phyloP scores from a whole-genome alignment of 2,329 filamentous ascomycete genomes.

The Colletotrichum higginsianum region DNA sequence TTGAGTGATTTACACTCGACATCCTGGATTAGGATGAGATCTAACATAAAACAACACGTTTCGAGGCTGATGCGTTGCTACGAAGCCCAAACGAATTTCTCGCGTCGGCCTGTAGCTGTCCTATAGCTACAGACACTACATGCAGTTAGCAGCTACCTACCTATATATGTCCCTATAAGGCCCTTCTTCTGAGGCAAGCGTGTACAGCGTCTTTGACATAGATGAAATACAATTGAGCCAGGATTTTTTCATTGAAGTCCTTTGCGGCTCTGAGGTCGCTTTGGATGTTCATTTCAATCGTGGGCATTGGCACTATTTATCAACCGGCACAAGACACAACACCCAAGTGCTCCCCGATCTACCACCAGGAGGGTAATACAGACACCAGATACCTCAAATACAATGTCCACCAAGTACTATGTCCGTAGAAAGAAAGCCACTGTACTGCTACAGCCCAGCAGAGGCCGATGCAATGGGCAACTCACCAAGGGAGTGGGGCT shows the following conservation, averaged over 20 bases:
- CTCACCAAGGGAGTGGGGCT: too few relatives aligned
- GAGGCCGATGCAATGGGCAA: not conserved
- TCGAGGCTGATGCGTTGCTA: not conserved
- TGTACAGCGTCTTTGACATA: too few relatives aligned
- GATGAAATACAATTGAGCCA: not conserved
- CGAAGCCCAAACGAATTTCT: fast-evolving
- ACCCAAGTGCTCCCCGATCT: not conserved
- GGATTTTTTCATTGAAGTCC: not conserved
- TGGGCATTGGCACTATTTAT: not conserved
- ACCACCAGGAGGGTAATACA: not conserved
- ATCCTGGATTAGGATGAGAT: too few relatives aligned
- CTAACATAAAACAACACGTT: fast-evolving
- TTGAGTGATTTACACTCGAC: not conserved
- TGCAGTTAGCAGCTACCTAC: too few relatives aligned
- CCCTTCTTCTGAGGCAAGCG: too few relatives aligned
- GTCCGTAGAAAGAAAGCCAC: too few relatives aligned
- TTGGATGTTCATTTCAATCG: too few relatives aligned
- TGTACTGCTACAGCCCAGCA: not conserved
- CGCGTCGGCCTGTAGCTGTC: not conserved
- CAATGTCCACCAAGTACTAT: not conserved
- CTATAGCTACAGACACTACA: too few relatives aligned
- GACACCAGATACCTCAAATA: too few relatives aligned
- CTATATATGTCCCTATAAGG: too few relatives aligned
- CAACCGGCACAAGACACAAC: not conserved
- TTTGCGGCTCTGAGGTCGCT: not conserved